Base-by-base conservation (phyloP, 176 grass and related monocot species). In the Echinochloa phyllopogon region DNA sequence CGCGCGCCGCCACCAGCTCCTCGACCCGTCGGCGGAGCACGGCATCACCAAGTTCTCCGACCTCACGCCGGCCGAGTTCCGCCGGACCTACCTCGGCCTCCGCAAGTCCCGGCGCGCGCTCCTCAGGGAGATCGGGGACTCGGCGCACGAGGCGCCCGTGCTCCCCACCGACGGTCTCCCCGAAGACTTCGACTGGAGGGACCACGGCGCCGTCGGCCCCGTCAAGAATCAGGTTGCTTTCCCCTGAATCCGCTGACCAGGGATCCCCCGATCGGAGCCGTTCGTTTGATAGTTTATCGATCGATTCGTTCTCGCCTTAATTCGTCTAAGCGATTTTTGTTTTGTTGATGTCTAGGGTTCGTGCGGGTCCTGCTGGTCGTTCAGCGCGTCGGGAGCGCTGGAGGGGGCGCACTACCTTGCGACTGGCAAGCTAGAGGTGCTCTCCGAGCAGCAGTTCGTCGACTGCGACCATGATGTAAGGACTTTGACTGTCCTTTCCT, bases 301-400 rank as follows among this genome's bases (percentile, higher is more conserved):
- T 65, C 29, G 23, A 51, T 74, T 77, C 37, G 29, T 16, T 48
- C 62, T 18, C 23, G 27, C 6, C 25, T 15, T n/a, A n/a, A n/a
- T 39, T 78, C 36, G 21, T 44, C 23, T 24, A 23, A n/a, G 41
- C 17, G 16, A 5, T 59, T 67, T 66, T 25, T 4, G 24, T 27
- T 18, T 55, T 3, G 16, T 40, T 55, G 37, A 44, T 58, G 65
- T 21, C n/a, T 82, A 97, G 91, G 94, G 94, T 36, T 97, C 94
- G 3, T 97, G 94, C 70, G 94, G 94, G 17, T 97, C 94, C 37
- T 97, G 94, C 89, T 97, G 94, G 94, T 97, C 94, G 53, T 97
- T 97, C 85, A 94, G 94, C 64, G 70, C 91, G 11, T 91, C 94
- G 1, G 94, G 89, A 47, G 94, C 94, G 38, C 85, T 97, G 60